These are phyloP conservation scores for Mycena filopes DNA, from an alignment of 768 basidiomycete genomes.

Conservation along the genomic window DNA sequence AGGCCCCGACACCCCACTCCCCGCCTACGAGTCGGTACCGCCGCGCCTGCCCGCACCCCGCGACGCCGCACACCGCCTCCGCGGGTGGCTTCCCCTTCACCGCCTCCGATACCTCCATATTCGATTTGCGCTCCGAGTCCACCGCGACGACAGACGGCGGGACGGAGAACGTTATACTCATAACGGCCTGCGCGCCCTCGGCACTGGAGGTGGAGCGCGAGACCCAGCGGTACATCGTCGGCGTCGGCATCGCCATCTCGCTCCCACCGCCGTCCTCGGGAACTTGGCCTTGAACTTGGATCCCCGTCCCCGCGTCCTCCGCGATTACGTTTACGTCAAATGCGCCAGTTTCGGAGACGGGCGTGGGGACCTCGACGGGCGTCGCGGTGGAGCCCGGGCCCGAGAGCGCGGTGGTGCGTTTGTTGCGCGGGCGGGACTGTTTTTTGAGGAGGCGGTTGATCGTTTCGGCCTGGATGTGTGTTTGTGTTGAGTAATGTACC, in stretches of 20 bases:
- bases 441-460: conserved; percentile 92
- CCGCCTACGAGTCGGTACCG: conserved; percentile 72
- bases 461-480: conserved; percentile 75
- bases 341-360: conserved; percentile 19
- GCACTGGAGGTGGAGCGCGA: conserved; percentile 65
- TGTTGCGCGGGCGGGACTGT: conserved; percentile 75
- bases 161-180: conserved; percentile 66
- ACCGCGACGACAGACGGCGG: conserved; percentile 44
- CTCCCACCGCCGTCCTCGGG: conserved; percentile 25
- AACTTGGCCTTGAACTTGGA: too few relatives aligned
- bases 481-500: neutral
- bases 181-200: conserved; percentile 35
- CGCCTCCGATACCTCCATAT: too few relatives aligned
- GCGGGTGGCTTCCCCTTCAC: conserved; percentile 3
- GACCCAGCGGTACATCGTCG: conserved; percentile 80
- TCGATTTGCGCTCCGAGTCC: too few relatives aligned
- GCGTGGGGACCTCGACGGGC: conserved; percentile 41
- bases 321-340: neutral
- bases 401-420: conserved; percentile 49
- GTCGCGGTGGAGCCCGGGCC: conserved; percentile 37
- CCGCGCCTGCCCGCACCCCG: conserved; percentile 63
- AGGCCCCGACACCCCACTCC: conserved; percentile 72
- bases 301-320: too few relatives aligned
- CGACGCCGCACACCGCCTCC: conserved; percentile 60
- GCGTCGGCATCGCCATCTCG: conserved; percentile 43